These are phyloP conservation scores for Fomes fomentarius DNA, from an alignment of 1,284 basidiomycete species.

Conservation along the genomic window DNA sequence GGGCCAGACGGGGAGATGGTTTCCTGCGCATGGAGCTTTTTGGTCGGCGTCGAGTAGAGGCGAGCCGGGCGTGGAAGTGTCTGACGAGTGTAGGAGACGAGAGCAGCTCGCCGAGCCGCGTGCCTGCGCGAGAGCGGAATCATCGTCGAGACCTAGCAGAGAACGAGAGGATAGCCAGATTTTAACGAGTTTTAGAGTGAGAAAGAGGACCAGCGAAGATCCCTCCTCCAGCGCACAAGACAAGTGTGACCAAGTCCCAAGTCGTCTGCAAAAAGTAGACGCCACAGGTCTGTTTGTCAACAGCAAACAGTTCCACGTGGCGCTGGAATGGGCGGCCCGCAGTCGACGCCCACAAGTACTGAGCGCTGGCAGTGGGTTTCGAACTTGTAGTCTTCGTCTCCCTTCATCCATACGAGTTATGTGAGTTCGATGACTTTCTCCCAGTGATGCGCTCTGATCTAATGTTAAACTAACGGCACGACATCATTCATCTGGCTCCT, in stretches of 20 bases:
- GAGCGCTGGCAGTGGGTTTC: no score
- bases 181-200: background rate
- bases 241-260: background rate
- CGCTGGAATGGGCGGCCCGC: no score
- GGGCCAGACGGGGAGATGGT: slow-evolving; percentile 45
- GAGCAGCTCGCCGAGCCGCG: slow-evolving; percentile 50
- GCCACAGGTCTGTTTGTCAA: slow-evolving; percentile 10
- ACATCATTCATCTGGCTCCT: no score
- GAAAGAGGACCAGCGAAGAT: slow-evolving; percentile 22
- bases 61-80: slow-evolving; percentile 68
- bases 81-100: slow-evolving; percentile 65
- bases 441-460: no score
- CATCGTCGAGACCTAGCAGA: slow-evolving; percentile 24
- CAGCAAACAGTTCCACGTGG: slow-evolving; percentile 6
- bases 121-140: slow-evolving; percentile 41
- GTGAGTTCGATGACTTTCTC: no score
- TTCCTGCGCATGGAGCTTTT: slow-evolving; percentile 54
- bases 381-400: no score
- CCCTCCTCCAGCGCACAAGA: slow-evolving; percentile 12
- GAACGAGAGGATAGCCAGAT: background rate
- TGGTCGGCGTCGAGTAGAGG: slow-evolving; percentile 64
- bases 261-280: background rate
- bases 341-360: no score
- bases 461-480: no score
- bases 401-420: no score